phyloP scores from a whole-genome alignment of 306 rosid genomes.

The Gillenia trifoliata region DNA sequence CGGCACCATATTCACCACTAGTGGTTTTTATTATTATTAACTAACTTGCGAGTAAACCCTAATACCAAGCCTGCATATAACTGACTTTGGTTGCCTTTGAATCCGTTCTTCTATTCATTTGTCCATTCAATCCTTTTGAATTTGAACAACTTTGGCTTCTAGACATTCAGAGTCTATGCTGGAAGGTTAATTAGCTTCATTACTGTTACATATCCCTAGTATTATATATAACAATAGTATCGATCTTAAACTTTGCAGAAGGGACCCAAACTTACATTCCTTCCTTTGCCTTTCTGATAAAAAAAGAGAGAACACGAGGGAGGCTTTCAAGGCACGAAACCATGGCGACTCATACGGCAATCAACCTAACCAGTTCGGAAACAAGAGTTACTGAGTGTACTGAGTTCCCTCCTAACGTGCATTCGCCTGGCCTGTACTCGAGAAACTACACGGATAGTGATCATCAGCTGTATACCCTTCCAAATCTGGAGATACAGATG shows the following conservation, averaged over 20 bases:
- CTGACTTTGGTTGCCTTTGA: background rate
- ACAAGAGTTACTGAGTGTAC: background rate
- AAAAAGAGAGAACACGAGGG: background rate
- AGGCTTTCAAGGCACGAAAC: background rate
- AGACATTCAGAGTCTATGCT: background rate
- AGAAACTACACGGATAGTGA: background rate
- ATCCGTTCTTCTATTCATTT: background rate
- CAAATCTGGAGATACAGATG: slow-evolving; percentile 40
- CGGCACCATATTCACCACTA: background rate
- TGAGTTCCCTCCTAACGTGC: background rate
- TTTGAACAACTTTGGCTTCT: background rate
- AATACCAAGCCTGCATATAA: background rate
- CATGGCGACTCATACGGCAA: background rate
- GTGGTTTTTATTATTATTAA: background rate
- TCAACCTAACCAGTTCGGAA: background rate
- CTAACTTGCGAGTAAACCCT: background rate
- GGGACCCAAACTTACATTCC: background rate
- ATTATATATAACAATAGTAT: background rate
- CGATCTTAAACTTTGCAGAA: background rate
- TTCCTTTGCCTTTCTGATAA: background rate
- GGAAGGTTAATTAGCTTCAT: background rate
- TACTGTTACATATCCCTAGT: background rate
- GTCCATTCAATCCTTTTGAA: background rate
- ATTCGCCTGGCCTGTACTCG: background rate
- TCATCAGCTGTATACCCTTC: background rate